Evolutionary conservation across 805 yeast species (phyloP), one percentile per base, ranked within the genome.

Genomic region (Metschnikowia shivogae): DNA sequence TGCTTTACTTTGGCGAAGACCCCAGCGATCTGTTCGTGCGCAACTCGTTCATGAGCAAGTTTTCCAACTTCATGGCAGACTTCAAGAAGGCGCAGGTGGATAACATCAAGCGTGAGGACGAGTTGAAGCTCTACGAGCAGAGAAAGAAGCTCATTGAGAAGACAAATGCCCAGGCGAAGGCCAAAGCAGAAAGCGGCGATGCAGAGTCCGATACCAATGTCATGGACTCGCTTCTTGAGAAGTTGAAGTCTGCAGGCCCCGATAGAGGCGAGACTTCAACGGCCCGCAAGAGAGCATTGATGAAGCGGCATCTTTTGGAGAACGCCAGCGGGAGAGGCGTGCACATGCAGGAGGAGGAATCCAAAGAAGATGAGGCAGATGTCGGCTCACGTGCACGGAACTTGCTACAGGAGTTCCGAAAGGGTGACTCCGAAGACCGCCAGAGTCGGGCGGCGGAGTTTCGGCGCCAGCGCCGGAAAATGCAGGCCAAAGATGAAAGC

Each of bases 191-290:
- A 26, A 39, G 13, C 14, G 24, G 43, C 7, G 59, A 58, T 12
- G 63, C 60, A 34, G 73, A 68, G 26, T 78, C 71, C 10, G 81
- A 67, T 13, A 68, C 62, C 14, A 71, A 74, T 39, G 85, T 89
- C 34, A 89, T 93, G 86, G 99, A 93, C 62, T 79, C 84, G 30
- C 71, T 93, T 39, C 73, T 93, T 46, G 95, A 89, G 61, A 88
- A 86, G 58, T 76, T 93, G 58, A 84, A 89, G 59, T 89, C 90
- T 13, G 87, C 93, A 0, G 95, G 92, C 1, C 86, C 93, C 9
- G 67, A 81, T 5, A 80, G 81, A 49, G 81, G 87, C 5, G 93
- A 89, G 50, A 80, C 93, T 1, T 71, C 87, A 2, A 78, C 89
- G 3, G 95, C 96, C 0, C 73, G 95, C 56, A 80, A 88, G 56